Evolutionary conservation across 148 eudicot genomes (phyloP), one percentile per base, ranked within the genome.

Genomic region (Pharnaceum exiguum): DNA sequence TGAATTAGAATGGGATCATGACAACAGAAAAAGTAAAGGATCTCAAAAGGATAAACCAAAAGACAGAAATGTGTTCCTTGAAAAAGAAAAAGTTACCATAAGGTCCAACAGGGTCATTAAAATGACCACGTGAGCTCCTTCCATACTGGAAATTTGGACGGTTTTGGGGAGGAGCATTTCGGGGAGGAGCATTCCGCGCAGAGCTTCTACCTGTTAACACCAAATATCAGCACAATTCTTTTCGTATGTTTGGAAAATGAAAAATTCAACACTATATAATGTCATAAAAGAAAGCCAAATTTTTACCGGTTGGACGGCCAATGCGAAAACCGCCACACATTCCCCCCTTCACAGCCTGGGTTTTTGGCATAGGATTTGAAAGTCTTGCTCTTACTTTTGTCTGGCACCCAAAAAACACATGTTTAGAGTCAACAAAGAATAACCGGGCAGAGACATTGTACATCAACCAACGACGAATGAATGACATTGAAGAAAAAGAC

Each of bases 331-430:
- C 96, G 39, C 96, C 96, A 40, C 75, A 67, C 81, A 88, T 84
- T 45, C 86, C 96, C 43, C 96, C 96, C 76, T 88, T 88, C 52
- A 88, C 85, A 57, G 84, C 91, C 80, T 84, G 91, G 51, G 82
- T 80, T 72, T 88, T 88, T 6, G 96, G 96, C 74, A 73, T 49
- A 33, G 96, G 96, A 66, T 88, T 88, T 47, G 96, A 88, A 38
- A 88, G 86, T 72, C 96, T 79, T 19, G 91, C 91, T 71, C 76
- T 71, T 32, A 88, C 88, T 78, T 70, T 83, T 26, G 74, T 70
- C 88, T 84, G 25, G 32, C 11, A 70, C 42, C 2, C 39, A 22
- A 51, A 27, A 2, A 28, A 17, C 54, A 32, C 10, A 69, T 38
- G 11, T 40, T 32, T 4, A 42, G 44, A 35, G 1, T 32, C 16